These are phyloP conservation scores for Mycena haematopus DNA, from an alignment of 768 basidiomycete species.

Conservation along the genomic window DNA sequence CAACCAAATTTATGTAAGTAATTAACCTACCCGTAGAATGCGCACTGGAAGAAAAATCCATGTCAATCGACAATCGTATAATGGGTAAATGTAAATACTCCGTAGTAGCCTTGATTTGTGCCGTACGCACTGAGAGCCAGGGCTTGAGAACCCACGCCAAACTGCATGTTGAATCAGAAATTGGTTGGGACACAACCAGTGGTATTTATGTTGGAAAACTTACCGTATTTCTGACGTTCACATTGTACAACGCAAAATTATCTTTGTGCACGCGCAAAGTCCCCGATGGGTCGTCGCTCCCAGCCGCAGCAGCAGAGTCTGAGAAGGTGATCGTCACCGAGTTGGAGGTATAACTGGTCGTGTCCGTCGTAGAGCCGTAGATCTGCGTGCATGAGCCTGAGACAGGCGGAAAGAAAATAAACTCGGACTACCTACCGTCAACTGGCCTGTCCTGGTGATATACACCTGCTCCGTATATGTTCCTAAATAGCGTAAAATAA, in stretches of 20 bases:
- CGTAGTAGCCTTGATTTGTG: slow-evolving; percentile 36
- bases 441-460: slow-evolving; percentile 8
- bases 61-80: not conserved
- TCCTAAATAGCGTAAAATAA: not conserved
- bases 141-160: slow-evolving; percentile 35
- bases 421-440: slow-evolving; percentile 9
- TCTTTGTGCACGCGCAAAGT: slow-evolving; percentile 38
- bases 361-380: slow-evolving; percentile 12
- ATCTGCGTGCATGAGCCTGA: slow-evolving; percentile 4
- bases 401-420: not conserved
- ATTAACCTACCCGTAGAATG: slow-evolving; percentile 31
- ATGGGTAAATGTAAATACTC: not conserved
- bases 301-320: not conserved
- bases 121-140: slow-evolving; percentile 35
- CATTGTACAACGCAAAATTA: slow-evolving; percentile 38
- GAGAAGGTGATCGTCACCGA: slow-evolving; percentile 4
- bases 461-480: slow-evolving; percentile 19
- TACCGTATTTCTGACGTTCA: slow-evolving; percentile 39
- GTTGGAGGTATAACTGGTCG: slow-evolving; percentile 7
- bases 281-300: slow-evolving; percentile 20
- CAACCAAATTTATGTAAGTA: not conserved
- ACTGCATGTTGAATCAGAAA: slow-evolving; percentile 15
- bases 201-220: no score
- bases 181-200: not conserved
- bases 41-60: not conserved